Conservation (phyloP, 768 basidiomycete genomes). For the Rhodotorula diobovata region DNA sequence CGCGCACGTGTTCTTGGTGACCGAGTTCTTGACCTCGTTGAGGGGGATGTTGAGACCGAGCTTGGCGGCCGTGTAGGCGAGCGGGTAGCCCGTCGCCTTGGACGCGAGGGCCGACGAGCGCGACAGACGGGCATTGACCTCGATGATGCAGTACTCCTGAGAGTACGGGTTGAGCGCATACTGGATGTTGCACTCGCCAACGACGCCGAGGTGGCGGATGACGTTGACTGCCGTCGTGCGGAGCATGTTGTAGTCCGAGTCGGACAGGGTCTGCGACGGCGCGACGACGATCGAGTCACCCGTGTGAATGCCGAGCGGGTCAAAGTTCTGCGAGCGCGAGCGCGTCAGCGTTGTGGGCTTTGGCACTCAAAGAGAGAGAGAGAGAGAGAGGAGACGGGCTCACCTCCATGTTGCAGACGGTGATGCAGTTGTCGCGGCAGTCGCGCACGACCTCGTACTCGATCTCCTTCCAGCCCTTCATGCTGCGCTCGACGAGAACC, state of each 20-base stretch:
- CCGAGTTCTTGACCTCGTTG: slow-evolving; percentile 95
- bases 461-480: slow-evolving; percentile 99
- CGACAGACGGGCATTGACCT: slow-evolving; percentile 96
- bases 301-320: slow-evolving; percentile 95
- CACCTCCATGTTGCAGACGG: slow-evolving; percentile 99
- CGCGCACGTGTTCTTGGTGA: slow-evolving; percentile 91
- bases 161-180: slow-evolving; percentile 94
- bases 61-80: slow-evolving; percentile 97
- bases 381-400: slow-evolving; percentile 41
- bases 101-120: slow-evolving; percentile 96
- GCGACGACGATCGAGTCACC: slow-evolving; percentile 98
- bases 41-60: slow-evolving; percentile 94
- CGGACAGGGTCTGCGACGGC: slow-evolving; percentile 96
- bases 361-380: no score
- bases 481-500: slow-evolving; percentile 97
- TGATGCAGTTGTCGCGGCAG: slow-evolving; percentile 96
- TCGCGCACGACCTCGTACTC: slow-evolving; percentile 99
- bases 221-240: slow-evolving; percentile 97
- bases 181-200: slow-evolving; percentile 99
- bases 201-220: slow-evolving; percentile 93
- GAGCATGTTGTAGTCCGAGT: slow-evolving; percentile 98
- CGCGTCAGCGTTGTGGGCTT: neutral
- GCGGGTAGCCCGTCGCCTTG: slow-evolving; percentile 95
- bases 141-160: slow-evolving; percentile 97
- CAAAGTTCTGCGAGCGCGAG: slow-evolving; percentile 71